phyloP scores from a whole-genome alignment of 2,329 filamentous ascomycete species.

The Cyclaneusma minus region DNA sequence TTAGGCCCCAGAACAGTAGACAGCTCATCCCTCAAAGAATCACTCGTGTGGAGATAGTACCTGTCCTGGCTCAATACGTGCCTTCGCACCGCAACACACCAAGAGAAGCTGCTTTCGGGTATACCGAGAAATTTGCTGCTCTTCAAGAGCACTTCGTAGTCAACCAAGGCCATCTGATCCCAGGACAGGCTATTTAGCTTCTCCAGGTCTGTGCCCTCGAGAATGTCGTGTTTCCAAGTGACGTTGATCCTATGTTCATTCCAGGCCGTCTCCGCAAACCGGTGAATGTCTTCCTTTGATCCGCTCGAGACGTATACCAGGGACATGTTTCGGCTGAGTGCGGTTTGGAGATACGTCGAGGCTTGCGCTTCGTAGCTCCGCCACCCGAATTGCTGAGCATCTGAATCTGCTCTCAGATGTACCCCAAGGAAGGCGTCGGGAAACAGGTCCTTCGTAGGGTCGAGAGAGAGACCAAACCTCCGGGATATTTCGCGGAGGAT shows the following conservation, averaged over 20 bases:
- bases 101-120: constrained; percentile 28
- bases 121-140: constrained; percentile 27
- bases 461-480: constrained; percentile 12
- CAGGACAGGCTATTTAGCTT: constrained; percentile 23
- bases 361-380: constrained; percentile 22
- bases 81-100: constrained; percentile 28
- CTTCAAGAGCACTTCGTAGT: constrained; percentile 32
- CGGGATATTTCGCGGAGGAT: constrained; percentile 18
- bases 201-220: constrained; percentile 20
- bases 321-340: constrained; percentile 12
- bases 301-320: constrained; percentile 29
- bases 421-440: constrained; percentile 21
- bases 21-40: neutral
- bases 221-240: constrained; percentile 26
- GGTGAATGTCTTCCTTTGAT: constrained; percentile 20
- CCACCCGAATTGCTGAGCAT: constrained; percentile 19
- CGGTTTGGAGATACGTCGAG: constrained; percentile 21
- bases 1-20: no score
- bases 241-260: constrained; percentile 21
- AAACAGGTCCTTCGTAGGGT: constrained; percentile 14
- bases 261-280: constrained; percentile 21
- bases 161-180: constrained; percentile 33
- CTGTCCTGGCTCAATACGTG: constrained; percentile 6
- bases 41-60: constrained; percentile 1
- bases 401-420: constrained; percentile 21